phyloP scores from a whole-genome alignment of 2,329 filamentous ascomycete species.

The Claviceps monticola region DNA sequence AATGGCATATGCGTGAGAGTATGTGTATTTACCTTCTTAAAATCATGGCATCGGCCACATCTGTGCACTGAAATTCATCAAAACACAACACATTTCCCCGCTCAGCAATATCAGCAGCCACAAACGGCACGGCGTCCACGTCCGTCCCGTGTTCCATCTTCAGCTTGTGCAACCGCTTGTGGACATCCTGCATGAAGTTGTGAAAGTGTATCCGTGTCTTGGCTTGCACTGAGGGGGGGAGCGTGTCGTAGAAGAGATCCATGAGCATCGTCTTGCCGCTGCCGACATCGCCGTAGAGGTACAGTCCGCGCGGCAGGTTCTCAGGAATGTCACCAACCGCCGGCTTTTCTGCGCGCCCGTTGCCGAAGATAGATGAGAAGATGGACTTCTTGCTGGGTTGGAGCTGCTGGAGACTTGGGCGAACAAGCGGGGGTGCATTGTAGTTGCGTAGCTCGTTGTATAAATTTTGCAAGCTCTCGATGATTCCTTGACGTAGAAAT shows the following conservation, averaged over 20 bases:
- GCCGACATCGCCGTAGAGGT: conserved; percentile 92
- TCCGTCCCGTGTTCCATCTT: conserved; percentile 84
- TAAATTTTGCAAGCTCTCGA: conserved; percentile 77
- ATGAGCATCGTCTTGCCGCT: conserved; percentile 99
- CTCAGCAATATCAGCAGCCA: conserved; percentile 87
- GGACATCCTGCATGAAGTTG: conserved; percentile 98
- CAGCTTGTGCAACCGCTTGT: conserved; percentile 77
- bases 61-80: conserved; percentile 97
- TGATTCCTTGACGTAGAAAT: conserved; percentile 47
- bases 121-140: conserved; percentile 78
- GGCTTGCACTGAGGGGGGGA: conserved; percentile 62
- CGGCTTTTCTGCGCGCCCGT: conserved; percentile 22
- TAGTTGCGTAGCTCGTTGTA: conserved; percentile 72
- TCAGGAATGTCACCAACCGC: conserved; percentile 44
- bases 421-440: conserved; percentile 56
- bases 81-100: conserved; percentile 82
- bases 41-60: conserved; percentile 98
- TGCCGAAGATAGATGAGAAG: conserved; percentile 49
- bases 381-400: conserved; percentile 40
- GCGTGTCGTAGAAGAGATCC: conserved; percentile 92
- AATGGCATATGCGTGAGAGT: too few species aligned
- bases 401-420: conserved; percentile 61
- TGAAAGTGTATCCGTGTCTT: conserved; percentile 97
- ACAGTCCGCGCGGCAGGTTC: conserved; percentile 75
- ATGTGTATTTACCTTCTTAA: conserved; percentile 45